Percentiles rank a stretch among this genome's conserved stretches.
Conservation (phyloP, 805 yeast genomes). For the Ogataea wickerhamii region DNA sequence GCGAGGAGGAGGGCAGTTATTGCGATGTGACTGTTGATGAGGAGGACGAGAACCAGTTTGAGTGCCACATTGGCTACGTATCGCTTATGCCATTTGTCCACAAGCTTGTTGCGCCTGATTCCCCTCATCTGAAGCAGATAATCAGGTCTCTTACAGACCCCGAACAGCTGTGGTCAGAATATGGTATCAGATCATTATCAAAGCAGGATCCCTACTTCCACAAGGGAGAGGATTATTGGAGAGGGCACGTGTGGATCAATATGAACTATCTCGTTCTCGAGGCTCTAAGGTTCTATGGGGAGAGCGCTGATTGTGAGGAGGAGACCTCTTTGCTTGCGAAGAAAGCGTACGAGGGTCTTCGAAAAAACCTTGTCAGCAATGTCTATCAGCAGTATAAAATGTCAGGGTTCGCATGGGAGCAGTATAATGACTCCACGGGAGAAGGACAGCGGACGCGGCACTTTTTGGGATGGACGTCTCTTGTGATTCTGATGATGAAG, state of each 20-base stretch:
- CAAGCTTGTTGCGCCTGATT: constrained; percentile 51
- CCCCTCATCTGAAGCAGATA: constrained; percentile 46
- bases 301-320: constrained; percentile 28
- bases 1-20: constrained; percentile 56
- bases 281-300: constrained; percentile 55
- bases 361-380: constrained; percentile 65
- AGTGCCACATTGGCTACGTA: constrained; percentile 89
- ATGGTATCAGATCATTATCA: constrained; percentile 80
- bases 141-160: constrained; percentile 64
- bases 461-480: constrained; percentile 92
- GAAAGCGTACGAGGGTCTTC: constrained; percentile 52
- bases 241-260: constrained; percentile 91
- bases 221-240: constrained; percentile 90
- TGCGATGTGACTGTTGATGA: constrained; percentile 83
- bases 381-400: constrained; percentile 63
- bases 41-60: constrained; percentile 60
- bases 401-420: constrained; percentile 89
- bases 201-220: constrained; percentile 62
- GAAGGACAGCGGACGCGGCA: constrained; percentile 77
- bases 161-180: constrained; percentile 69
- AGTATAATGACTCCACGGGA: constrained; percentile 78
- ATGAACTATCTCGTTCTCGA: constrained; percentile 82
- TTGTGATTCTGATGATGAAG: constrained; percentile 75
- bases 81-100: constrained; percentile 81
- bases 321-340: constrained; percentile 38